phyloP scores from a whole-genome alignment of 2,329 filamentous ascomycete genomes.

The Paraconiothyrium sp. region DNA sequence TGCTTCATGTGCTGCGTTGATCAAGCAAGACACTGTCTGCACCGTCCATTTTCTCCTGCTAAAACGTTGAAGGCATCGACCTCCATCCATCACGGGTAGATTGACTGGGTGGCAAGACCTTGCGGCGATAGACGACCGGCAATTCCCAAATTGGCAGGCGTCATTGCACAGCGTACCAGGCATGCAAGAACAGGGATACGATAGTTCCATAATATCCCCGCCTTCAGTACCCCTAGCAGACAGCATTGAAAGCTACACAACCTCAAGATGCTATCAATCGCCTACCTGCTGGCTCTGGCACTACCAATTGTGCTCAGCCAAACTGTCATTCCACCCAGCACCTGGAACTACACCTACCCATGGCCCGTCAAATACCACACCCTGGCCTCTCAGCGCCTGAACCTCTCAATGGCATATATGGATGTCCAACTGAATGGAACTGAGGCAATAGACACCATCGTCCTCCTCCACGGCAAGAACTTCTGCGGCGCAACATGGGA shows the following conservation, averaged over 20 bases:
- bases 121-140: neutral
- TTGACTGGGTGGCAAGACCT: no score
- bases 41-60: no score
- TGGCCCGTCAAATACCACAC: slow-evolving; percentile 2
- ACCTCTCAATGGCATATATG: slow-evolving; percentile 9
- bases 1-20: neutral
- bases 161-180: neutral
- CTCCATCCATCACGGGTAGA: no score
- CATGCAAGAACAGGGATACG: neutral
- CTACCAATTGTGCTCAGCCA: neutral
- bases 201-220: neutral
- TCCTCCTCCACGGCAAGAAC: slow-evolving; percentile 11
- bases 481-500: slow-evolving; percentile 8
- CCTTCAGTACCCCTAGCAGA: neutral
- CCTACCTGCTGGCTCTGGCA: neutral
- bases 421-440: neutral
- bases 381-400: slow-evolving; percentile 1
- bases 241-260: neutral
- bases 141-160: neutral
- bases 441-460: neutral
- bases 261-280: neutral
- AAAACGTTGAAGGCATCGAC: no score
- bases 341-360: slow-evolving; percentile 8
- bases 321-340: neutral
- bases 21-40: no score